phyloP scores from a whole-genome alignment of 768 basidiomycete genomes.

The Pholiota molesta region DNA sequence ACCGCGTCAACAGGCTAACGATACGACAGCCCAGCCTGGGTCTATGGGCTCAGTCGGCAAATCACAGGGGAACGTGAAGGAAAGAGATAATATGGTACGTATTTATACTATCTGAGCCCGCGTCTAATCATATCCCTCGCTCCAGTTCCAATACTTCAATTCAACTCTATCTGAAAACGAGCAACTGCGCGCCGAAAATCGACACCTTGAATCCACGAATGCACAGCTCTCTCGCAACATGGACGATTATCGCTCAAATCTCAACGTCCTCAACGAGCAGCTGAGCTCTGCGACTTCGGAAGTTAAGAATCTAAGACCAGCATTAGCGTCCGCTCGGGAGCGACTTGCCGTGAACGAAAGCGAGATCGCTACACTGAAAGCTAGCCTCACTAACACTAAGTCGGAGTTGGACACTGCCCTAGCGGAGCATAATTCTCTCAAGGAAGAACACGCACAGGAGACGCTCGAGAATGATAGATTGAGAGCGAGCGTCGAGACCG shows the following conservation, averaged over 20 bases:
- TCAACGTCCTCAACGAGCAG: constrained; percentile 4
- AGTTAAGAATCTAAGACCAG: constrained; percentile 13
- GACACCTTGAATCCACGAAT: constrained; percentile 11
- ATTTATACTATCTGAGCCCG: too few species aligned
- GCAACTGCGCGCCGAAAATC: constrained; percentile 11
- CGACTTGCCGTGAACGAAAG: constrained; percentile 12
- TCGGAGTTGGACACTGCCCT: constrained; percentile 8
- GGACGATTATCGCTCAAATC: constrained; percentile 11
- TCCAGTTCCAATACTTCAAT: constrained; percentile 9
- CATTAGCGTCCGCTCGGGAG: constrained; percentile 13
- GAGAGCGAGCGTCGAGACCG: constrained; percentile 5
- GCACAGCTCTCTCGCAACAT: constrained; percentile 17
- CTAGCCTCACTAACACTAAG: constrained; percentile 12
- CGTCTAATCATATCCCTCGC: background rate
- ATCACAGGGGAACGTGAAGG: background rate
- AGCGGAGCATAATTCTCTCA: constrained; percentile 11
- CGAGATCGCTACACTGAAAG: constrained; percentile 14
- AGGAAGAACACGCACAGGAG: constrained; percentile 9
- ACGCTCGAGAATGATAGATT: constrained; percentile 16
- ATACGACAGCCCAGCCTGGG: background rate
- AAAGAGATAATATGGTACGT: constrained; percentile 4
- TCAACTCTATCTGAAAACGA: constrained; percentile 5
- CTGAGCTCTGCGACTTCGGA: constrained; percentile 13
- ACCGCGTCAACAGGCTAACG: background rate
- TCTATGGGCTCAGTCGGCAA: background rate